phyloP scores from a whole-genome alignment of 768 basidiomycete genomes.

The Boletus barrowsii region DNA sequence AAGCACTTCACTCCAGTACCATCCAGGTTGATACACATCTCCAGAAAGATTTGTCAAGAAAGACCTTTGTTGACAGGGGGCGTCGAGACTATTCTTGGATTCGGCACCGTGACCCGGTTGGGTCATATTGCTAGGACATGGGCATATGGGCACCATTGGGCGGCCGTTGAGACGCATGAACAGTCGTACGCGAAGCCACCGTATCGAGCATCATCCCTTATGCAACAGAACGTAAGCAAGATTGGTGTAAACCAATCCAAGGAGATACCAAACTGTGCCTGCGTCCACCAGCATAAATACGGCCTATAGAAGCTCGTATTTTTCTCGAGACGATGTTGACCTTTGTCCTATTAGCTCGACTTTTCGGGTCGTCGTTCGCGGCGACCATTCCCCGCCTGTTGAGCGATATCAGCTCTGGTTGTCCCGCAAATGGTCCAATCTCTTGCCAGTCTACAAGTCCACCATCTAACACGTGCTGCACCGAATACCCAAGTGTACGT shows the following conservation, averaged over 20 bases:
- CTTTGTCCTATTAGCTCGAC: constrained; percentile 19
- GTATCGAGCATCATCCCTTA: not conserved
- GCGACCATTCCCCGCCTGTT: constrained; percentile 25
- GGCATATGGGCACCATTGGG: not conserved
- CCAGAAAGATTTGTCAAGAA: not conserved
- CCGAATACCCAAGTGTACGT: constrained; percentile 62
- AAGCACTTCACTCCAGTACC: constrained; percentile 2
- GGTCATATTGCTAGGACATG: not conserved
- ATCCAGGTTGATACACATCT: not conserved
- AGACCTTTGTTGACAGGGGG: not conserved
- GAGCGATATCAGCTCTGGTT: constrained; percentile 46
- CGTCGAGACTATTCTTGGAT: not conserved
- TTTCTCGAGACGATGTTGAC: constrained; percentile 6
- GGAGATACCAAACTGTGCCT: not conserved
- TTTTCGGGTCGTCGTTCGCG: constrained; percentile 19
- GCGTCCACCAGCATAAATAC: constrained; percentile 16
- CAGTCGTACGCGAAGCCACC: not conserved
- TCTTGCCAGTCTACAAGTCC: constrained; percentile 54
- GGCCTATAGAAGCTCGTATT: not conserved
- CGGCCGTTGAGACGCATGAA: not conserved
- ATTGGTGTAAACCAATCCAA: too few relatives aligned
- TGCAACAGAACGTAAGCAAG: not conserved
- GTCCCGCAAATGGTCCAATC: constrained; percentile 41
- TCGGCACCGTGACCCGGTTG: not conserved
- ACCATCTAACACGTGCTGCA: constrained; percentile 54